Evolutionary conservation across 2,329 filamentous ascomycete species (phyloP).

Genomic region (Xylariaceae sp.): DNA sequence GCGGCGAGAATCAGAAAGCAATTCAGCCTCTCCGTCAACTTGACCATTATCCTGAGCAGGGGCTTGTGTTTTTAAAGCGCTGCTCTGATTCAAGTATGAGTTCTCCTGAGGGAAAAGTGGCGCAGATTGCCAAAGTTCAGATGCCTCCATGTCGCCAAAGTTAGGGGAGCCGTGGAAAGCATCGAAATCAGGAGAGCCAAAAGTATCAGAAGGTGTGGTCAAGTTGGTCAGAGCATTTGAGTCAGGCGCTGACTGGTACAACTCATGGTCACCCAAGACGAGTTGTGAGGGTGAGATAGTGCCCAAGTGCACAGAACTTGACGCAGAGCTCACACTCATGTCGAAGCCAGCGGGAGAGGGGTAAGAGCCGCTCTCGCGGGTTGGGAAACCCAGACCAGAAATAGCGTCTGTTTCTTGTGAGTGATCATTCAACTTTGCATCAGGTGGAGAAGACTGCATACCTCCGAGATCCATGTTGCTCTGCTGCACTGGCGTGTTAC

Average conservation of each 20-base stretch:
- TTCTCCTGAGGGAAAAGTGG: conserved; percentile 60
- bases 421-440: conserved; percentile 9
- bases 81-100: conserved; percentile 20
- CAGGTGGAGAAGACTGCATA: conserved; percentile 33
- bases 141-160: conserved; percentile 59
- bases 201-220: conserved; percentile 76
- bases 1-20: conserved; percentile 40
- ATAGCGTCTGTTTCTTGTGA: conserved; percentile 47
- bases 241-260: conserved; percentile 71
- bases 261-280: conserved; percentile 63
- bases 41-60: conserved; percentile 46
- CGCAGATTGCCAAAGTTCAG: conserved; percentile 65
- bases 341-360: conserved; percentile 52
- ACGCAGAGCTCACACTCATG: conserved; percentile 40
- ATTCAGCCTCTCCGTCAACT: conserved; percentile 40
- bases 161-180: conserved; percentile 75
- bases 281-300: conserved; percentile 86
- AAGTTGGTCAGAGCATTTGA: conserved; percentile 78
- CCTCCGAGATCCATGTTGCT: conserved; percentile 55
- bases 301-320: conserved; percentile 53
- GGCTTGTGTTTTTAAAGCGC: conserved; percentile 37
- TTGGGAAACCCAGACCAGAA: conserved; percentile 48
- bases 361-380: conserved; percentile 46
- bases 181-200: conserved; percentile 73
- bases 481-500: conserved; percentile 40